Conservation (phyloP, 305 asterid genomes). For the Fraxinus xanthoxyloides region DNA sequence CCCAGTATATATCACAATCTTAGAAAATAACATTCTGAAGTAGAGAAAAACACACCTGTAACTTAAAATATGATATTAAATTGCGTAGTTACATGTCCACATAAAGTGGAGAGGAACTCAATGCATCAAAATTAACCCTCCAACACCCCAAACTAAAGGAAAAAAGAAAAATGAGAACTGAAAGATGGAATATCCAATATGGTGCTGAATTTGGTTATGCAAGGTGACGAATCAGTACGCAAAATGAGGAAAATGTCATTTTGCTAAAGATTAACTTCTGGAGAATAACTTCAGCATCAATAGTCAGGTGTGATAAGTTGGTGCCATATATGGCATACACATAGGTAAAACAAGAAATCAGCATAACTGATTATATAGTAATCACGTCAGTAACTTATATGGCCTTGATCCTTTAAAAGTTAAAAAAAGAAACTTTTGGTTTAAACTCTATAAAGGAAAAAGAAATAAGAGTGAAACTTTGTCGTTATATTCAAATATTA, state of each 20-base stretch:
- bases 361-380: neutral
- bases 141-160: neutral
- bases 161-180: neutral
- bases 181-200: neutral
- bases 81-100: neutral
- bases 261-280: neutral
- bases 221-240: neutral
- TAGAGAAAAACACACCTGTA: constrained; percentile 1
- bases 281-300: neutral
- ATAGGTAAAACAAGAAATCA: neutral
- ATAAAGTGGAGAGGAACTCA: neutral
- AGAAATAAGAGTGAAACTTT: neutral
- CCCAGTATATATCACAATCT: neutral
- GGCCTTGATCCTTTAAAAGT: neutral
- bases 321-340: neutral
- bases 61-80: neutral
- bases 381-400: neutral
- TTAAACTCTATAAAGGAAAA: neutral
- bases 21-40: neutral
- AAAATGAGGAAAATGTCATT: neutral
- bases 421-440: neutral
- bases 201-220: neutral
- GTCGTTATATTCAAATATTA: neutral
- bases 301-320: neutral
- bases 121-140: neutral